These are phyloP conservation scores for Blepharisma japonicum DNA, from an alignment of 73 alveolate genomes.

Conservation along the genomic window DNA sequence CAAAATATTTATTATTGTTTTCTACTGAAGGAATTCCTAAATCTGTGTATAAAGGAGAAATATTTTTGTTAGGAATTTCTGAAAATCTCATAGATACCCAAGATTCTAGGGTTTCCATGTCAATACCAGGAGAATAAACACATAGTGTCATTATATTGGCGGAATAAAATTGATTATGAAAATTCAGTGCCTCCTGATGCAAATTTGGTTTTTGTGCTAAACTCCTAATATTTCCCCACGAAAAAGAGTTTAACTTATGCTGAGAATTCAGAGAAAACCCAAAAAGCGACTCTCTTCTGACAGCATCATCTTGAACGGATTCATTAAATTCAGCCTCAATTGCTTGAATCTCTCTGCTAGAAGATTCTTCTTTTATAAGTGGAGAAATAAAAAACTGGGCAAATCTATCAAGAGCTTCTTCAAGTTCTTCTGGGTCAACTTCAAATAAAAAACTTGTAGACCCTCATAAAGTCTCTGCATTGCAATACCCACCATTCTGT, in stretches of 20 bases:
- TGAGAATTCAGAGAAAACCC: conserved; percentile 34
- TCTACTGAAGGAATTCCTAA: conserved; percentile 25
- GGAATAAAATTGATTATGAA: conserved; percentile 74
- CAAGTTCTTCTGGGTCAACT: conserved; percentile 36
- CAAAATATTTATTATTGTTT: no score
- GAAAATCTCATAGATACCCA: no score
- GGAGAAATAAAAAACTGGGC: conserved; percentile 77
- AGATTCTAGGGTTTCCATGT: no score
- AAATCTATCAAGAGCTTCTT: conserved; percentile 85
- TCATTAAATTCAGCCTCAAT: conserved; percentile 63
- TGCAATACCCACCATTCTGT: conserved; percentile 77
- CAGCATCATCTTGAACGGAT: conserved; percentile 56
- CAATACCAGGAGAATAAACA: no score
- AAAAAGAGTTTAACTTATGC: conserved; percentile 41
- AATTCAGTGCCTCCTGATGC: conserved; percentile 70
- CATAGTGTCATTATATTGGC: conserved; percentile 78
- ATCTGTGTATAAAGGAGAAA: no score
- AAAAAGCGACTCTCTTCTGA: conserved; percentile 39
- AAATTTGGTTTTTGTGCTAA: conserved; percentile 54
- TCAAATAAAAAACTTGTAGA: conserved; percentile 44
- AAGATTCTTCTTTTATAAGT: conserved; percentile 51
- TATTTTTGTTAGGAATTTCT: no score
- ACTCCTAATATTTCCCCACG: conserved; percentile 42
- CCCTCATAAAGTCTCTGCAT: conserved; percentile 83
- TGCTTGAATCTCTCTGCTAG: conserved; percentile 81